Base-by-base conservation (phyloP, 495 filamentous ascomycete species). In the Peziza echinospora region DNA sequence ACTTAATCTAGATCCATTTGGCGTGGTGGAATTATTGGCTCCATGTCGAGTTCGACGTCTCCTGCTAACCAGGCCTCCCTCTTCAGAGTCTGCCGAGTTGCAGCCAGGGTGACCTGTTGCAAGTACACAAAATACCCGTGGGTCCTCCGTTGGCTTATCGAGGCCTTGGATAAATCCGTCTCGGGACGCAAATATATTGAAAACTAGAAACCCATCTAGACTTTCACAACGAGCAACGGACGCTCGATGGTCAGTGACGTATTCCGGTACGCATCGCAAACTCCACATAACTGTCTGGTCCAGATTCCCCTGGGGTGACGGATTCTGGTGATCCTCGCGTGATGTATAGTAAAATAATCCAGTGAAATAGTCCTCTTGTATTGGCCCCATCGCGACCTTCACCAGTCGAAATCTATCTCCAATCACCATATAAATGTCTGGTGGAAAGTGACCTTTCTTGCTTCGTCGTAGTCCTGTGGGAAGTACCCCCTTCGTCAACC, bases 361-460 rank as follows among this genome's bases (percentile, higher is more conserved):
- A n/a, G n/a, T n/a, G n/a, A n/a, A n/a, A n/a, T n/a, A n/a, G n/a
- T n/a, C n/a, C n/a, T n/a, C n/a, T n/a, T n/a, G n/a, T n/a, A 34
- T 34, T n/a, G 7, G 7, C 26, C n/a, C 26, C n/a, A 7, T n/a
- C 17, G 41, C 7, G 30, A 56, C 40, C 22, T 58, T 59, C 9
- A 58, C 55, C 17, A 59, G 47, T 24, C 48, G 48, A 24, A 55
- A 47, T 9, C 56, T 47, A 40, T 59, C 52, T 11, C 46, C 48
- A 22, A 49, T 48, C 21, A 60, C 51, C 28, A 52, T 46, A 24
- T 55, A 59, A 42, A 58, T 51, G 34, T 59, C 52, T 0, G 51
- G 47, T 34, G 49, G 56, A 13, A 59, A 58, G 9, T 39, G 11
- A 10, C 42, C 42, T 46, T 53, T 22, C 24, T 47, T 40, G 9